Evolutionary conservation across 1,284 basidiomycete genomes (phyloP).

Genomic region (Grifola frondosa): DNA sequence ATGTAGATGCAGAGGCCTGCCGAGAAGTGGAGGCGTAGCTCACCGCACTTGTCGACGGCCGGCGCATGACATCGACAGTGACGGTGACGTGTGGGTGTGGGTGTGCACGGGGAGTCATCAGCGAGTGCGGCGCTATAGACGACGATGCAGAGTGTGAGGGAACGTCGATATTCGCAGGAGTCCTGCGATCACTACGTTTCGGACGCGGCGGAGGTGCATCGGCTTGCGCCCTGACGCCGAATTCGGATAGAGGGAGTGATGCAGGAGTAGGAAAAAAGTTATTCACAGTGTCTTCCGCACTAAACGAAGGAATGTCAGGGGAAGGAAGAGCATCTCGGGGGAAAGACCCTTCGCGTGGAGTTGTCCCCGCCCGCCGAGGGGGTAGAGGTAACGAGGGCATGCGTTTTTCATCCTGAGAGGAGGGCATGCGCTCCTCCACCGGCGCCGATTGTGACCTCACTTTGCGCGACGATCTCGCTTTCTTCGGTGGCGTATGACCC

Average conservation of each 20-base stretch:
- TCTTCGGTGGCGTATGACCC: conserved; percentile 1
- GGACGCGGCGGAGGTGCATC: conserved; percentile 26
- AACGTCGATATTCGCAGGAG: conserved; percentile 20
- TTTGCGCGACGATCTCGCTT: conserved; percentile 11
- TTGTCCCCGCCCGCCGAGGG: conserved; percentile 24
- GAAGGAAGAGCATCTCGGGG: too few relatives aligned
- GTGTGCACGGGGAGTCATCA: conserved; percentile 25
- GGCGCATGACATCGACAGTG: conserved; percentile 17
- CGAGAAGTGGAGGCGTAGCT: conserved; percentile 34
- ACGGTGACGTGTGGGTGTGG: conserved; percentile 20
- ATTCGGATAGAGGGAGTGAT: conserved; percentile 26
- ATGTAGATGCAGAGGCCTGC: conserved; percentile 20
- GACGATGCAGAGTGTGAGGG: conserved; percentile 20
- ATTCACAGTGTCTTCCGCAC: conserved; percentile 31
- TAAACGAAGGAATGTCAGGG: conserved; percentile 34
- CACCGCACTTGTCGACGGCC: conserved; percentile 25
- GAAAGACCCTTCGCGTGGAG: conserved; percentile 12
- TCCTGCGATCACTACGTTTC: conserved; percentile 28
- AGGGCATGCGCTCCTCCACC: conserved; percentile 7
- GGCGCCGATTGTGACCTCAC: conserved; percentile 25
- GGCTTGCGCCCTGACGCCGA: conserved; percentile 20
- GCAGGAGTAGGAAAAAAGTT: conserved; percentile 24
- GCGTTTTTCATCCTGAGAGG: conserved; percentile 11
- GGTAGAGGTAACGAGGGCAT: conserved; percentile 32
- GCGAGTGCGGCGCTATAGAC: conserved; percentile 16